phyloP scores from a whole-genome alignment of 371 early-diverging fungal species.

The Umbelopsis sp. region DNA sequence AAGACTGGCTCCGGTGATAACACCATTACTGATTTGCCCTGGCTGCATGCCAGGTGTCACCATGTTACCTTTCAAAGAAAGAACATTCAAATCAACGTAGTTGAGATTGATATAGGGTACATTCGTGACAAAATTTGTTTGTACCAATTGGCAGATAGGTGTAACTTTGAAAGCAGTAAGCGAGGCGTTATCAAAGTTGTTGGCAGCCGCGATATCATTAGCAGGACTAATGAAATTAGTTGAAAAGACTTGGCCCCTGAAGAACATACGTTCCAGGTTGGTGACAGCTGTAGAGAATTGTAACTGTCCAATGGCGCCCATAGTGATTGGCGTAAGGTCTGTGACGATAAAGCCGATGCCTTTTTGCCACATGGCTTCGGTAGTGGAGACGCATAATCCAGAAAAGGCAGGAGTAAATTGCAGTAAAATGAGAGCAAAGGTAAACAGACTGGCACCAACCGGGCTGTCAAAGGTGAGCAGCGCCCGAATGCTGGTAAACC shows the following conservation, averaged over 20 bases:
- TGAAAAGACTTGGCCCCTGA: neutral
- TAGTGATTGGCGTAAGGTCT: neutral
- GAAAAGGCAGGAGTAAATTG: slow-evolving; percentile 10
- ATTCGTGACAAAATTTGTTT: neutral
- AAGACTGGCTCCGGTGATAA: slow-evolving; percentile 4
- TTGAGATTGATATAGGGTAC: neutral
- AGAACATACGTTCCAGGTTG: neutral
- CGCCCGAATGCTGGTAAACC: neutral
- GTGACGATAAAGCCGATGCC: neutral
- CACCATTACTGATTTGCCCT: neutral
- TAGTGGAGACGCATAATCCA: neutral
- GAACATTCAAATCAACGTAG: slow-evolving; percentile 8
- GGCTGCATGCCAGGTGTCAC: neutral
- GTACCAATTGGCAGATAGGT: neutral
- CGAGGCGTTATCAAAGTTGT: neutral
- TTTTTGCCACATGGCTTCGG: slow-evolving; percentile 3
- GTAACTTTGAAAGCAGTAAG: neutral
- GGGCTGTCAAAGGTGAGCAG: slow-evolving; percentile 8
- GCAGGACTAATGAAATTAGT: slow-evolving; percentile 3
- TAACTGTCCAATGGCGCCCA: neutral
- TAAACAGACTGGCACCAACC: neutral
- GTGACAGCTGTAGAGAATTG: neutral
- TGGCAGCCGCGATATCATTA: slow-evolving; percentile 3
- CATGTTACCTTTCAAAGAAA: neutral
- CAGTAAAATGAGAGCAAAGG: neutral